A percentile compares a stretch with the other conserved stretches of the same genome.
Conservation (phyloP, 768 basidiomycete genomes). For the Saitozyma podzolica region DNA sequence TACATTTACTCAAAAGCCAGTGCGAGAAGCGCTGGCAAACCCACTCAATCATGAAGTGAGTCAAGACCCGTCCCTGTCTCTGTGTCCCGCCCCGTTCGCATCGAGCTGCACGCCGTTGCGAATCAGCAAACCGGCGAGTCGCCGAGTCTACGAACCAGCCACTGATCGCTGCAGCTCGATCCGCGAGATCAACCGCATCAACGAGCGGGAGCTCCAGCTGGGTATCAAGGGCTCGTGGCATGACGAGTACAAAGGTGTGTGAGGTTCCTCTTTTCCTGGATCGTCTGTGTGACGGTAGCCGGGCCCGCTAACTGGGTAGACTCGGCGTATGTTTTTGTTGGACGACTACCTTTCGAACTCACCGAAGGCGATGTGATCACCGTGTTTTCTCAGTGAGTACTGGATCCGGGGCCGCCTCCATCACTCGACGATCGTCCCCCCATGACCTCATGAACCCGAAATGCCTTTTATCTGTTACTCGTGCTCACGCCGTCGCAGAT, state of each 20-base stretch:
- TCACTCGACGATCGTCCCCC: background rate
- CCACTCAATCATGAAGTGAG: no score
- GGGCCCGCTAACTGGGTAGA: slow-evolving; percentile 57
- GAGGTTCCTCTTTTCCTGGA: slow-evolving; percentile 13
- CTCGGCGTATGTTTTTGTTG: slow-evolving; percentile 92
- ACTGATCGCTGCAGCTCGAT: slow-evolving; percentile 65
- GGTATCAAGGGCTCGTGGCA: slow-evolving; percentile 76
- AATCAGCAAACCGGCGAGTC: background rate
- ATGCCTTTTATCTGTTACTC: no score
- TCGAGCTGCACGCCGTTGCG: no score
- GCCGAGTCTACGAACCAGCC: background rate
- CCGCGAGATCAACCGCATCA: slow-evolving; percentile 89
- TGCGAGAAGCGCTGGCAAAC: no score
- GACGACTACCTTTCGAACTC: slow-evolving; percentile 80
- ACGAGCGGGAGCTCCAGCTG: slow-evolving; percentile 81
- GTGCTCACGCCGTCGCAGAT: slow-evolving; percentile 58
- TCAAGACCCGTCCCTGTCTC: no score
- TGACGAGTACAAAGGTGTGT: slow-evolving; percentile 81
- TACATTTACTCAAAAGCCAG: no score
- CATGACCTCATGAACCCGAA: no score
- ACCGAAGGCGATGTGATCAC: slow-evolving; percentile 98
- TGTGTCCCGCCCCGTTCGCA: no score
- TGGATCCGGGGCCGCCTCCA: background rate
- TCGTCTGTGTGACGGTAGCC: slow-evolving; percentile 13
- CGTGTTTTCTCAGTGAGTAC: slow-evolving; percentile 90